phyloP scores from a whole-genome alignment of 352 stramenopile species.

The Globisporangium cylindrosporum region DNA sequence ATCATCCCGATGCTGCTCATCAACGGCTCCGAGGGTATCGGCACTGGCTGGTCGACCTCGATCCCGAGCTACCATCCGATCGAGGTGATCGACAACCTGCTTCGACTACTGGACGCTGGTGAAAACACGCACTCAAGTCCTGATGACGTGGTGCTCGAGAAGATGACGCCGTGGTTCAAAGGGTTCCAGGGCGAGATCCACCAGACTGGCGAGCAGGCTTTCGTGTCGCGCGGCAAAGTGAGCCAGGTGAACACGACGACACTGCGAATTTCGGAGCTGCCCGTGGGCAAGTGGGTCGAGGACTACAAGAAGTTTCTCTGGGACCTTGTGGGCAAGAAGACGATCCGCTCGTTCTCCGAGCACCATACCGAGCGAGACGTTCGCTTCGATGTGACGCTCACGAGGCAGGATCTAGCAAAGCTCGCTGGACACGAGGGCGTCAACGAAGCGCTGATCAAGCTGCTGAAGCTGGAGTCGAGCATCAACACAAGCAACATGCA shows the following conservation, averaged over 20 bases:
- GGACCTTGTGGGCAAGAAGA: constrained; percentile 85
- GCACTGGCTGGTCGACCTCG: constrained; percentile 96
- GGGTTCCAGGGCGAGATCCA: constrained; percentile 94
- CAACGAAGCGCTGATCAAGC: constrained; percentile 68
- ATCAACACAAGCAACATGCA: constrained; percentile 98
- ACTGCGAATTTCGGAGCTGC: constrained; percentile 96
- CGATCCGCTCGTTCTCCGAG: constrained; percentile 91
- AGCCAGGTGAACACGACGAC: constrained; percentile 90
- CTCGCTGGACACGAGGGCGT: constrained; percentile 24
- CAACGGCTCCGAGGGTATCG: constrained; percentile 99
- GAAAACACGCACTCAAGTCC: constrained; percentile 44
- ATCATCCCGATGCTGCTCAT: constrained; percentile 96
- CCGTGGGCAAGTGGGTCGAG: constrained; percentile 97
- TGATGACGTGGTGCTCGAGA: constrained; percentile 25
- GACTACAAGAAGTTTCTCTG: constrained; percentile 99
- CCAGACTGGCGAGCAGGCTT: constrained; percentile 60
- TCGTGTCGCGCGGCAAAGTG: constrained; percentile 69
- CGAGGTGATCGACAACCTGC: constrained; percentile 95
- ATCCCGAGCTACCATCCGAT: constrained; percentile 96
- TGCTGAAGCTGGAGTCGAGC: constrained; percentile 93
- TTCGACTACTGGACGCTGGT: constrained; percentile 65
- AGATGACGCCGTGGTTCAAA: constrained; percentile 94
- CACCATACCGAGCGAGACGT: constrained; percentile 95
- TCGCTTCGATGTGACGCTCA: constrained; percentile 75
- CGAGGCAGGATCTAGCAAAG: constrained; percentile 81